These are phyloP conservation scores for Moesziomyces sp. DNA, from an alignment of 1,284 basidiomycete species.

Conservation along the genomic window DNA sequence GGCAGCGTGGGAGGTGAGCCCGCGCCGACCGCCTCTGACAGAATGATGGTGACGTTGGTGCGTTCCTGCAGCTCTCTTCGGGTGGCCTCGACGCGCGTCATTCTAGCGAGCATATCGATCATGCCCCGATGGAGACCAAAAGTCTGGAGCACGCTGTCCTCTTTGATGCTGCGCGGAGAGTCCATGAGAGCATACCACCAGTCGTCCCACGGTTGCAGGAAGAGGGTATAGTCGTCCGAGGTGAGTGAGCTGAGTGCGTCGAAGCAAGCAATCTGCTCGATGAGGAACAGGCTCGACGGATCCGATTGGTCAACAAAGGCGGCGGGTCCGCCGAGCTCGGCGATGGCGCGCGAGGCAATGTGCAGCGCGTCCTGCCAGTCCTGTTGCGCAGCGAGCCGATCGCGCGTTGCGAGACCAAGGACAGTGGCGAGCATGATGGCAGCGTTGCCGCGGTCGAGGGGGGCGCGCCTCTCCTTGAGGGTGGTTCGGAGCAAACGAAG, in stretches of 20 bases:
- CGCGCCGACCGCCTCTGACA: constrained; percentile 30
- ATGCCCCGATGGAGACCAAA: constrained; percentile 44
- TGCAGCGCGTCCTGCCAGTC: constrained; percentile 45
- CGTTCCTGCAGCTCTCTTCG: constrained; percentile 35
- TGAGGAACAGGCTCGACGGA: constrained; percentile 39
- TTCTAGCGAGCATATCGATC: constrained; percentile 44
- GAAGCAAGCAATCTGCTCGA: constrained; percentile 47
- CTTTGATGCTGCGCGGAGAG: constrained; percentile 34
- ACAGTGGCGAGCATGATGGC: constrained; percentile 47
- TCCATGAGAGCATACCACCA: constrained; percentile 51
- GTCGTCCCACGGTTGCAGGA: constrained; percentile 46
- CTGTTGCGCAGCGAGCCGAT: constrained; percentile 39
- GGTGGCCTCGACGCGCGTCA: constrained; percentile 43
- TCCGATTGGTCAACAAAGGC: constrained; percentile 40
- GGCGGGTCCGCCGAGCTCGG: constrained; percentile 39
- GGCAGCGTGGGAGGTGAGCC: constrained; percentile 30
- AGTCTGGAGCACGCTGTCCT: constrained; percentile 43
- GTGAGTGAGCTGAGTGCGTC: constrained; percentile 45
- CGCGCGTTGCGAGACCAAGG: constrained; percentile 36
- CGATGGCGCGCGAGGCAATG: constrained; percentile 39
- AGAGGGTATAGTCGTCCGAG: constrained; percentile 42
- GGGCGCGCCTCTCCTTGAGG: constrained; percentile 31
- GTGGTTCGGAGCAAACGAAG: constrained; percentile 32
- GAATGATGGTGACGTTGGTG: constrained; percentile 36
- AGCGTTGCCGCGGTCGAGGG: constrained; percentile 28